phyloP scores from a whole-genome alignment of 2,329 filamentous ascomycete genomes.

The Teratosphaeriaceae sp. region DNA sequence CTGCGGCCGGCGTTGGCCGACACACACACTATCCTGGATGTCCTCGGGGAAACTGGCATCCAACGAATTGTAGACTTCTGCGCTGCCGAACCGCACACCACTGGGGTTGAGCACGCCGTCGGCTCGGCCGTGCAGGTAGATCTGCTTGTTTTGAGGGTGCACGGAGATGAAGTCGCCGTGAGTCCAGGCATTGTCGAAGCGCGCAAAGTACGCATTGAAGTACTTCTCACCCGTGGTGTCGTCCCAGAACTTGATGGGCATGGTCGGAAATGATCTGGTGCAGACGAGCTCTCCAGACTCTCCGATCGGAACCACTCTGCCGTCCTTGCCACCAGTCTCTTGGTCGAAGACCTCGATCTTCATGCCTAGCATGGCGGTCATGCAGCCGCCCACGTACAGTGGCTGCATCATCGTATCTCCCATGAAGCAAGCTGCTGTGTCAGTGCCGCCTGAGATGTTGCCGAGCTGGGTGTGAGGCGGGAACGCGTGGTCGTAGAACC shows the following conservation, averaged over 20 bases:
- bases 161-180: slow-evolving; percentile 74
- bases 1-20: slow-evolving; percentile 63
- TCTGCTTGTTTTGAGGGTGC: slow-evolving; percentile 59
- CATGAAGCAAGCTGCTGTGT: slow-evolving; percentile 61
- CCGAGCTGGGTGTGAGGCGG: slow-evolving; percentile 58
- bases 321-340: slow-evolving; percentile 37
- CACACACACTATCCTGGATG: slow-evolving; percentile 68
- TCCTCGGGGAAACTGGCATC: slow-evolving; percentile 57
- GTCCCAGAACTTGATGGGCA: slow-evolving; percentile 52
- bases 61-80: slow-evolving; percentile 72
- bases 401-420: slow-evolving; percentile 63
- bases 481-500: slow-evolving; percentile 70
- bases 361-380: slow-evolving; percentile 47
- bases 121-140: slow-evolving; percentile 62
- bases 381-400: slow-evolving; percentile 54
- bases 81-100: slow-evolving; percentile 71
- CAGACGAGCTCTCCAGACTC: slow-evolving; percentile 68
- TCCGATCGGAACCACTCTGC: slow-evolving; percentile 52
- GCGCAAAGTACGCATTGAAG: slow-evolving; percentile 40
- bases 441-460: slow-evolving; percentile 73
- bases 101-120: slow-evolving; percentile 77
- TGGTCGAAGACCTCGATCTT: slow-evolving; percentile 56
- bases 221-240: slow-evolving; percentile 37
- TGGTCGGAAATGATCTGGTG: slow-evolving; percentile 65
- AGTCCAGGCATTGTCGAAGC: slow-evolving; percentile 61